Evolutionary conservation across 495 filamentous ascomycete genomes (phyloP).

Genomic region (Lophiostoma macrostomum): DNA sequence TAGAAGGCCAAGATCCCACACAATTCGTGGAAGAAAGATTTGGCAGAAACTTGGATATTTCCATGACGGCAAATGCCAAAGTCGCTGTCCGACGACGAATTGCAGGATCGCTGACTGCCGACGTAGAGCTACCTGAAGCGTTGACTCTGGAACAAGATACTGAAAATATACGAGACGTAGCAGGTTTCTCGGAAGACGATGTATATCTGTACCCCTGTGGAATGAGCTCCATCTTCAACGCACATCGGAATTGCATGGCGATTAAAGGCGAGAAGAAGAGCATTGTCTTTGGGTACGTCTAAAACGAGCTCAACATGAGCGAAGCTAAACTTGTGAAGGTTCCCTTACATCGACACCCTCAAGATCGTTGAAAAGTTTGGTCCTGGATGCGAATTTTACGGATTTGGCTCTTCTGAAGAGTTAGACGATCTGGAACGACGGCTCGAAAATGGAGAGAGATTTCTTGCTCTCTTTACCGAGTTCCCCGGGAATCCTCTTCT

Average conservation of each 20-base stretch:
- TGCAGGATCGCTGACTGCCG: conserved; percentile 74
- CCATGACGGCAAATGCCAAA: conserved; percentile 76
- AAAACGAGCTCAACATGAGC: neutral
- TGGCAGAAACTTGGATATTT: conserved; percentile 80
- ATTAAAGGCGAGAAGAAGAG: conserved; percentile 61
- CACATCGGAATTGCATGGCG: conserved; percentile 68
- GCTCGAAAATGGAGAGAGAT: conserved; percentile 69
- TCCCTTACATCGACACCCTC: conserved; percentile 93
- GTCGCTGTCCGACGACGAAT: conserved; percentile 82
- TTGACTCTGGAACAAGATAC: conserved; percentile 45
- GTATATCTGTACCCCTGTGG: conserved; percentile 84
- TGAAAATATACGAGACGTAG: conserved; percentile 44
- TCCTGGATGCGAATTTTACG: conserved; percentile 87
- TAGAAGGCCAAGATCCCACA: conserved; percentile 62
- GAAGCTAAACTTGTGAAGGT: conserved; percentile 49
- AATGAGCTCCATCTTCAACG: conserved; percentile 92
- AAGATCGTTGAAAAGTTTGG: conserved; percentile 95
- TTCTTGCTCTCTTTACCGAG: conserved; percentile 86
- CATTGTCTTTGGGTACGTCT: conserved; percentile 61
- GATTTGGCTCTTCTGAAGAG: conserved; percentile 74
- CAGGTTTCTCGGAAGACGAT: conserved; percentile 79
- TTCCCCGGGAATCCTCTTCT: conserved; percentile 91
- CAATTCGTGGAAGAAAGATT: conserved; percentile 93
- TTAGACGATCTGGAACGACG: conserved; percentile 79
- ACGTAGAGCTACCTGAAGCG: conserved; percentile 67